Percentiles rank a stretch among this genome's conserved stretches.
These are phyloP conservation scores for Rhizopogon vesiculosus DNA, from an alignment of 768 basidiomycete species.

Conservation along the genomic window DNA sequence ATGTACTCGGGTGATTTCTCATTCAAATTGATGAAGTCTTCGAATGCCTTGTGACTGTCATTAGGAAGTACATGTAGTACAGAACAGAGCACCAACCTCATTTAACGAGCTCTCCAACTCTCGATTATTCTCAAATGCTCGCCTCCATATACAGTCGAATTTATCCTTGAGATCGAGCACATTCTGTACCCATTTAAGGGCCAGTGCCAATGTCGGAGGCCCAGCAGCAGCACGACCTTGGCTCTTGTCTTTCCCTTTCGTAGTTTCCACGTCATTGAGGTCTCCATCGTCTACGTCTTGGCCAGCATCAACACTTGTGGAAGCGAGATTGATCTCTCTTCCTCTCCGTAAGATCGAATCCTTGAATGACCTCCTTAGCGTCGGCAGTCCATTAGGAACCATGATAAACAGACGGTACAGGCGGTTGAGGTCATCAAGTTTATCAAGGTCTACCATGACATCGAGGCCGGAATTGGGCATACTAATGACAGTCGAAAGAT, in stretches of 20 bases:
- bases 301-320: constrained; percentile 35
- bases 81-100: constrained; percentile 49
- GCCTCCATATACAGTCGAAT: constrained; percentile 72
- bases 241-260: constrained; percentile 43
- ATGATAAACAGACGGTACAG: constrained; percentile 71
- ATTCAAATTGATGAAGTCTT: constrained; percentile 85
- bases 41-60: constrained; percentile 66
- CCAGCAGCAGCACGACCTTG: constrained; percentile 44
- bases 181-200: constrained; percentile 91
- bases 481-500: constrained; percentile 68
- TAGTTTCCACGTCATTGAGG: constrained; percentile 30
- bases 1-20: constrained; percentile 89
- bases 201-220: constrained; percentile 46
- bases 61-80: constrained; percentile 1
- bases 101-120: constrained; percentile 78
- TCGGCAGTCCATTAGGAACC: constrained; percentile 62
- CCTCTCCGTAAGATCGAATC: constrained; percentile 72
- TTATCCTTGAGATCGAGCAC: constrained; percentile 90
- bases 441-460: constrained; percentile 79
- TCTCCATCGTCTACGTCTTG: constrained; percentile 31
- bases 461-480: constrained; percentile 85
- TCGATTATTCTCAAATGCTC: constrained; percentile 68
- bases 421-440: constrained; percentile 68
- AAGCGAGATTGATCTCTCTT: constrained; percentile 68
- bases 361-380: constrained; percentile 63